These are phyloP conservation scores for Pichia sp. DNA, from an alignment of 1,139 yeast genomes.

Conservation along the genomic window DNA sequence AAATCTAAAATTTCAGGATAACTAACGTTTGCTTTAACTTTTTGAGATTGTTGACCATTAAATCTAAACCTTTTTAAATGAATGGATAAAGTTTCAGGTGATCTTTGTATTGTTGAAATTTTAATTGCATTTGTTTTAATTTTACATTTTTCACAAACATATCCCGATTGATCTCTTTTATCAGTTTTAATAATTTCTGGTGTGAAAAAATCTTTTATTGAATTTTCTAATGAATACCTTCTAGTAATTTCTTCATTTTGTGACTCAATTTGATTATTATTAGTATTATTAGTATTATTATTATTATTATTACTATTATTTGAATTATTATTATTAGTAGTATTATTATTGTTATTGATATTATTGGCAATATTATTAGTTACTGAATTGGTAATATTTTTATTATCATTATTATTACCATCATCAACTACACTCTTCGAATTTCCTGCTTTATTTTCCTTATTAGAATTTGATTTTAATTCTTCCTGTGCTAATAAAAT, in stretches of 20 bases:
- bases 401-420: neutral
- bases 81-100: constrained; percentile 83
- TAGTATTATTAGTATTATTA: neutral
- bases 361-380: constrained; percentile 8
- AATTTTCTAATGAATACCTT: constrained; percentile 60
- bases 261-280: neutral
- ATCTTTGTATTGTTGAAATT: constrained; percentile 62
- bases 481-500: constrained; percentile 24
- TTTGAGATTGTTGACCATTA: constrained; percentile 69
- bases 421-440: no score
- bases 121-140: constrained; percentile 73
- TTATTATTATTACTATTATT: constrained; percentile 1
- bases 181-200: constrained; percentile 71
- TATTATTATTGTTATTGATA: neutral
- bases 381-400: constrained; percentile 6
- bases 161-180: constrained; percentile 57
- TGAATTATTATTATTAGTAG: neutral
- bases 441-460: constrained; percentile 1
- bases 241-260: constrained; percentile 1
- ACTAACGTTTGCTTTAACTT: constrained; percentile 78
- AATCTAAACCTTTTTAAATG: constrained; percentile 89
- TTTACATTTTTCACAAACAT: constrained; percentile 83
- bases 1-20: constrained; percentile 76
- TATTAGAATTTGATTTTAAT: constrained; percentile 24
- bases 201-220: constrained; percentile 74